Conservation (phyloP, 2,329 filamentous ascomycete genomes). For the Hypocreales sp. region DNA sequence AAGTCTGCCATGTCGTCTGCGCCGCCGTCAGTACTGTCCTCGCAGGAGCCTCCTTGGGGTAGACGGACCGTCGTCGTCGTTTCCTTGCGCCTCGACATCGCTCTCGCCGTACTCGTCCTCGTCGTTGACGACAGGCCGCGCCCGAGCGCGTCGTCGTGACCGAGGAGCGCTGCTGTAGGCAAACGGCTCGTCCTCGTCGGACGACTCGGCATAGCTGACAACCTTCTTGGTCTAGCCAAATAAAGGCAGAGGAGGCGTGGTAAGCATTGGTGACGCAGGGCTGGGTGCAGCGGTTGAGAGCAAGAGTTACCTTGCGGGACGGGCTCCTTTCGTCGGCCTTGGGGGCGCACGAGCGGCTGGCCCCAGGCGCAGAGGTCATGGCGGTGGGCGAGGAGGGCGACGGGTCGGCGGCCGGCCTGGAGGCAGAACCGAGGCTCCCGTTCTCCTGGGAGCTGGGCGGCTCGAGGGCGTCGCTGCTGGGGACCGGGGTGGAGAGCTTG, state of each 20-base stretch:
- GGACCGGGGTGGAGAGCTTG: constrained; percentile 48
- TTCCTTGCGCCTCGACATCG: constrained; percentile 43
- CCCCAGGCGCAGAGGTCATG: constrained; percentile 13
- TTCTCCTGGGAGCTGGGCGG: constrained; percentile 56
- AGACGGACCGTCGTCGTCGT: constrained; percentile 45
- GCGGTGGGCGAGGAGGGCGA: constrained; percentile 22
- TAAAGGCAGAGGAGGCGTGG: background rate
- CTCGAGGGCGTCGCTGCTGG: constrained; percentile 63
- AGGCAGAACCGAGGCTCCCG: constrained; percentile 29
- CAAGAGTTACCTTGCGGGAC: constrained; percentile 51
- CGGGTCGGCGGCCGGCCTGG: constrained; percentile 27
- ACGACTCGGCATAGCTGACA: constrained; percentile 75
- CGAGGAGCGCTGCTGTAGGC: constrained; percentile 22
- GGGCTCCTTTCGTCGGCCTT: constrained; percentile 48
- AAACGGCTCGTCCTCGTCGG: constrained; percentile 64
- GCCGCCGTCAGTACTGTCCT: constrained; percentile 2
- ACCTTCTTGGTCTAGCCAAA: constrained; percentile 30
- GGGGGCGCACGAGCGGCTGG: background rate
- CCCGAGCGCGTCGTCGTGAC: constrained; percentile 22
- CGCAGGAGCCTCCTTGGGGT: too few species aligned
- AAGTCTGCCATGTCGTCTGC: constrained; percentile 70
- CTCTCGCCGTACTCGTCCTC: constrained; percentile 58
- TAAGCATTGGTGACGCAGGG: too few species aligned
- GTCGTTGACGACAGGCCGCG: constrained; percentile 46
- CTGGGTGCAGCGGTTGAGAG: too few species aligned